Evolutionary conservation across 257 asterid species (phyloP), one percentile per base, ranked within the genome.

Genomic region (Forsythia viridissima): DNA sequence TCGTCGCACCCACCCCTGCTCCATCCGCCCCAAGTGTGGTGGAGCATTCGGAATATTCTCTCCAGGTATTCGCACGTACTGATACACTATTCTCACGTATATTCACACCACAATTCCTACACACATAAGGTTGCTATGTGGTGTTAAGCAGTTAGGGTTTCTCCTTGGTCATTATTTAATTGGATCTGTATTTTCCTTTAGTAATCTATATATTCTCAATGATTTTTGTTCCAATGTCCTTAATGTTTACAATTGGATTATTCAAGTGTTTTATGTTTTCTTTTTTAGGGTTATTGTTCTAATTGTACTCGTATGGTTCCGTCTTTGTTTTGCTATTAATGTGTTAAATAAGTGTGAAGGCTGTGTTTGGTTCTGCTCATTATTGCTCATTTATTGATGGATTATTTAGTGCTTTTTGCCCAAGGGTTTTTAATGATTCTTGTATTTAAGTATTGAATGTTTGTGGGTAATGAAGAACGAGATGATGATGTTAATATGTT

Each of bases 401-500:
- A n/a, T 57, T 57, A n/a, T 57, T 57, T 57, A 57, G 10, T 57
- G 63, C 63, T 52, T 52, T 52, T 18, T 52, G 20, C 9, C 18
- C 24, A 6, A 55, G 24, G 61, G 9, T 6, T 55, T 57, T 57
- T n/a, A 57, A 57, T 55, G 24, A 3, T 15, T 55, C n/a, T 57
- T 2, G n/a, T 20, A 6, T n/a, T n/a, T 5, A n/a, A 3, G n/a
- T 48, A 48, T 15, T 13, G 4, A 18, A 18, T 55, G 30, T 55
- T 55, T n/a, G 65, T 55, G 65, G 24, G 65, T 55, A 15, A 15
- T 18, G 30, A 55, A 21, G 30, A 55, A 55, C 24, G 10, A 84
- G 57, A 61, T 83, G 89, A 86, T 7, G 88, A 79, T 37, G 15
- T 65, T 44, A 8, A 70, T 61, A 61, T 18, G 16, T 16, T 10